Evolutionary conservation across 352 stramenopile species (phyloP).

Genomic region (Globisporangium megalacanthum): DNA sequence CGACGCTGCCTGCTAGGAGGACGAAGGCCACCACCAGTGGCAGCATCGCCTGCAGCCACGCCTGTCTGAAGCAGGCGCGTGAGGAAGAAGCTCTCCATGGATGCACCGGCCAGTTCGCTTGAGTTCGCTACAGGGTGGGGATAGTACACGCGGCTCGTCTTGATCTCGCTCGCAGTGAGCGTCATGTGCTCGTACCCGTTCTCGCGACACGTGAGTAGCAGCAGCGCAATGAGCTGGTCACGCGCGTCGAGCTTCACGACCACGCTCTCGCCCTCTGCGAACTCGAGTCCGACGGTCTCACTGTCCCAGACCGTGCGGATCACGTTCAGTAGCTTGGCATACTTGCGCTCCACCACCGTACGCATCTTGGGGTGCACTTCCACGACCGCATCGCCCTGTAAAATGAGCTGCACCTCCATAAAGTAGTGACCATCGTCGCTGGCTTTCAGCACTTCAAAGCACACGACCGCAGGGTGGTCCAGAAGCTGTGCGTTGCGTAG

Average conservation of each 20-base stretch:
- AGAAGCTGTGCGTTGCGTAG: conserved; percentile 54
- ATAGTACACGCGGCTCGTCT: conserved; percentile 55
- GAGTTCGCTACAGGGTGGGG: conserved; percentile 35
- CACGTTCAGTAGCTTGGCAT: conserved; percentile 40
- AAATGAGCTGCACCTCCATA: conserved; percentile 58
- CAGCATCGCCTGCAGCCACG: conserved; percentile 9
- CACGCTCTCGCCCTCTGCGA: conserved; percentile 51
- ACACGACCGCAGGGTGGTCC: conserved; percentile 46
- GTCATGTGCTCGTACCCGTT: conserved; percentile 46
- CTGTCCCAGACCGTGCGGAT: conserved; percentile 50
- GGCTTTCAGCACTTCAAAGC: conserved; percentile 61
- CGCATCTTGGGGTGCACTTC: conserved; percentile 60
- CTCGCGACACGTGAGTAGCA: conserved; percentile 59
- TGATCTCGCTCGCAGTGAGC: conserved; percentile 30
- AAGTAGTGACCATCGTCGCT: conserved; percentile 32
- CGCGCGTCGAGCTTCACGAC: conserved; percentile 45
- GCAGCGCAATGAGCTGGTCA: conserved; percentile 60
- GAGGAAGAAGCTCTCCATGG: conserved; percentile 57
- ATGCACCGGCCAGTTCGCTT: conserved; percentile 16
- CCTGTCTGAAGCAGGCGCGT: conserved; percentile 37
- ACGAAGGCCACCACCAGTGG: conserved; percentile 1
- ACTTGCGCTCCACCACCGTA: conserved; percentile 52
- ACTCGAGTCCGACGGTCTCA: conserved; percentile 58
- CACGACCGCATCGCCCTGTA: conserved; percentile 50
- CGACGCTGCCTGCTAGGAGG: conserved; percentile 2